phyloP scores from a whole-genome alignment of 2,329 filamentous ascomycete species.

The Colletotrichum somersetense region DNA sequence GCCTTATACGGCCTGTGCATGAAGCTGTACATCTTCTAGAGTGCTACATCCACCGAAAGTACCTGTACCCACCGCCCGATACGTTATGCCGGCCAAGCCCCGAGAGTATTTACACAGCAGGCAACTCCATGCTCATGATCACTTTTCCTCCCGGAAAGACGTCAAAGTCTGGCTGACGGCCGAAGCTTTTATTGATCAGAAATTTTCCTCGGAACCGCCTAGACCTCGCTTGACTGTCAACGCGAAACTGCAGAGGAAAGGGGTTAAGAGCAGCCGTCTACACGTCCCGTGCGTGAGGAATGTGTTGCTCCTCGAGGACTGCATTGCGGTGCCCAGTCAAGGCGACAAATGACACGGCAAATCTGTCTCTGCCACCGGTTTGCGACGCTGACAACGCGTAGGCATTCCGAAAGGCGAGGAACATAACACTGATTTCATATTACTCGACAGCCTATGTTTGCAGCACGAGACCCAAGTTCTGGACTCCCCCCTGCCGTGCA shows the following conservation, averaged over 20 bases:
- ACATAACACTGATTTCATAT: background rate
- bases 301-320: too few species aligned
- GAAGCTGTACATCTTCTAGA: background rate
- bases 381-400: background rate
- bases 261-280: conserved; percentile 11
- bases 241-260: conserved; percentile 6
- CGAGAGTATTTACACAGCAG: conserved; percentile 1
- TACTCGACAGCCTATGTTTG: background rate
- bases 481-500: background rate
- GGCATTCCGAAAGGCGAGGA: conserved; percentile 5
- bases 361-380: background rate
- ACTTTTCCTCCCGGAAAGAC: conserved; percentile 2
- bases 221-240: conserved; percentile 24
- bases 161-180: conserved; percentile 10
- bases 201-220: conserved; percentile 6
- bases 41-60: conserved; percentile 20
- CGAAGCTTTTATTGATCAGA: conserved; percentile 10
- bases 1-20: conserved; percentile 1
- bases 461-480: background rate
- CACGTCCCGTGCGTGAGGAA: too few species aligned
- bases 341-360: too few species aligned
- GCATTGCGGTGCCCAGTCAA: too few species aligned
- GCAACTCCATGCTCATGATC: conserved; percentile 25
- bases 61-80: background rate
- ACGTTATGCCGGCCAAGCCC: conserved; percentile 10